Evolutionary conservation across 495 filamentous ascomycete genomes (phyloP).

Genomic region (Daldinia decipiens): DNA sequence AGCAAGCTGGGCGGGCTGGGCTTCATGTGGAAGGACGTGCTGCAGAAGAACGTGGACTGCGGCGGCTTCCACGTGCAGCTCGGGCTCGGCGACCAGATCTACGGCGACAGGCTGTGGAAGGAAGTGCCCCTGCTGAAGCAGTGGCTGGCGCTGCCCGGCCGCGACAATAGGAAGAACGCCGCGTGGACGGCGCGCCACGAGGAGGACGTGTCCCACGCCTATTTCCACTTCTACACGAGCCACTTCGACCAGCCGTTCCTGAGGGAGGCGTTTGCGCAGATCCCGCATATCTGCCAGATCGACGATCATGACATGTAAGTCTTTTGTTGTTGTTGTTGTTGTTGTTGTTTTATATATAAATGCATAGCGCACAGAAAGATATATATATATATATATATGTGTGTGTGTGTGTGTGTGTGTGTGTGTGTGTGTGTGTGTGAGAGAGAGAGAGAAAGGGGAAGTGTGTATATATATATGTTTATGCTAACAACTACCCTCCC

Average conservation of each 20-base stretch:
- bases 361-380: no score
- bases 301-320: slow-evolving; percentile 99
- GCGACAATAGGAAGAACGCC: slow-evolving; percentile 89
- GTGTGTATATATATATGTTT: neutral
- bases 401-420: no score
- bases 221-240: slow-evolving; percentile 98
- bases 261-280: slow-evolving; percentile 95
- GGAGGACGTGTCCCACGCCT: slow-evolving; percentile 93
- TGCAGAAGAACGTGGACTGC: slow-evolving; percentile 96
- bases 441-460: no score
- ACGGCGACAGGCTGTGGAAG: slow-evolving; percentile 95
- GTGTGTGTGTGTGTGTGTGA: no score
- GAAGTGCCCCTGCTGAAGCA: slow-evolving; percentile 92
- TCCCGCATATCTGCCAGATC: slow-evolving; percentile 90
- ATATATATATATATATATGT: no score
- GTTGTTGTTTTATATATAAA: no score
- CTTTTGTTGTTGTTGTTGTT: no score
- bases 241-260: slow-evolving; percentile 96
- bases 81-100: slow-evolving; percentile 93
- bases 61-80: slow-evolving; percentile 95
- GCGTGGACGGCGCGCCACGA: slow-evolving; percentile 93
- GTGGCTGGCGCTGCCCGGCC: slow-evolving; percentile 89
- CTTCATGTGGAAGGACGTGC: slow-evolving; percentile 98
- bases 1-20: slow-evolving; percentile 85
- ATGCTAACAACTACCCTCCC: neutral